Evolutionary conservation across 257 asterid species (phyloP).

Genomic region (Solanum megistacrolobum): DNA sequence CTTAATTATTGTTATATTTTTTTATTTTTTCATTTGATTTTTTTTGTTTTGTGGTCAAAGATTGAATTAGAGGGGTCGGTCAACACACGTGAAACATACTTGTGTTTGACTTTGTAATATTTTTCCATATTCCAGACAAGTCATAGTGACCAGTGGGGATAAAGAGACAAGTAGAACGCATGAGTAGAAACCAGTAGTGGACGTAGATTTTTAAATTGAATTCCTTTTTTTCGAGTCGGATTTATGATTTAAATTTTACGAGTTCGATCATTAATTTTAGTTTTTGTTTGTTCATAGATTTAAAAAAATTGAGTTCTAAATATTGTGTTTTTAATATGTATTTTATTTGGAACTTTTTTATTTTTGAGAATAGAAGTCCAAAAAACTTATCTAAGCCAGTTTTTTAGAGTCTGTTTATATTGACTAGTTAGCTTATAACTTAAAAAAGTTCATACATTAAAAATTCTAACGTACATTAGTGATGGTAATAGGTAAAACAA

Average conservation of each 20-base stretch:
- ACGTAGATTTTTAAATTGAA: background rate
- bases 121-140: background rate
- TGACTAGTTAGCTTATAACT: background rate
- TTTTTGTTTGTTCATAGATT: background rate
- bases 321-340: background rate
- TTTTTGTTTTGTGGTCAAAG: background rate
- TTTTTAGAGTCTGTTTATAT: background rate
- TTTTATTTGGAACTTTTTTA: too few species aligned
- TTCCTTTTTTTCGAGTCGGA: accelerated
- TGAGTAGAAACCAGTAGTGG: background rate
- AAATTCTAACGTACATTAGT: too few species aligned
- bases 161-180: background rate
- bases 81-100: background rate
- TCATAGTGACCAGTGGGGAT: background rate
- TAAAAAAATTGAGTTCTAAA: background rate
- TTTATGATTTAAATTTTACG: background rate
- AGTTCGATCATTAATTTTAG: background rate
- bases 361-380: too few species aligned
- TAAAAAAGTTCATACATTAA: too few species aligned
- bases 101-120: background rate
- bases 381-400: background rate
- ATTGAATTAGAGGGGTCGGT: background rate
- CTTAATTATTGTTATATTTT: background rate
- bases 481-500: background rate
- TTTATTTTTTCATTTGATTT: background rate